phyloP scores from a whole-genome alignment of 768 basidiomycete species.

The Naganishia kalamii region DNA sequence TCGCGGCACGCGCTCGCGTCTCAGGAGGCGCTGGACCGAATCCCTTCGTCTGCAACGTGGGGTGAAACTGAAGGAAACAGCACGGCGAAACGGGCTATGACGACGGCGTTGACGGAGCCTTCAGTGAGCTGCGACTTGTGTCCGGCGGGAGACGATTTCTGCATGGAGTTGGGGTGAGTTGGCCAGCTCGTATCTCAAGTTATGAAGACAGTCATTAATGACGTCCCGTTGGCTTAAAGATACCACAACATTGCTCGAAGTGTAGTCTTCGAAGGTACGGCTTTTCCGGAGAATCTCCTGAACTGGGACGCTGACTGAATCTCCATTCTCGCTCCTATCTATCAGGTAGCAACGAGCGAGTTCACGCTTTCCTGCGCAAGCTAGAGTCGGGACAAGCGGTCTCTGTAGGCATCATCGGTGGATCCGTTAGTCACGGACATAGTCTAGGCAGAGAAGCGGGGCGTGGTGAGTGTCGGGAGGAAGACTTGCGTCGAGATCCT shows the following conservation, averaged over 20 bases:
- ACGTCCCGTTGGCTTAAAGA: background rate
- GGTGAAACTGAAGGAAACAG: background rate
- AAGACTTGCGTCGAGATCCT: background rate
- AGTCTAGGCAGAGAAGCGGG: background rate
- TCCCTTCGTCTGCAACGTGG: background rate
- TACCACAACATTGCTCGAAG: slow-evolving; percentile 3
- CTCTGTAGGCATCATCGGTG: slow-evolving; percentile 1
- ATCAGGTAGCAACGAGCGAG: background rate
- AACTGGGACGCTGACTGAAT: background rate
- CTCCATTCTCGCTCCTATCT: background rate
- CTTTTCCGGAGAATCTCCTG: background rate
- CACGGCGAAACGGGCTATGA: background rate
- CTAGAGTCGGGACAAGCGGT: background rate
- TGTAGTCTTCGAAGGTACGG: background rate
- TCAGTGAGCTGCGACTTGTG: background rate
- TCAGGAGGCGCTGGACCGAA: background rate
- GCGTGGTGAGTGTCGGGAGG: background rate
- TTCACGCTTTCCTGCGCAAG: background rate
- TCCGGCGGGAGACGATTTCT: background rate
- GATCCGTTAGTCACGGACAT: slow-evolving; percentile 1
- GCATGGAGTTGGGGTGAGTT: background rate
- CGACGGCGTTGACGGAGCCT: background rate
- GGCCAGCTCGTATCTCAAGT: background rate
- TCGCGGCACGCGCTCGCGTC: background rate
- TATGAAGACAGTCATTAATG: too few relatives aligned